Base-by-base conservation (phyloP, 2,329 filamentous ascomycete species). In the Colletotrichum spaethianum region DNA sequence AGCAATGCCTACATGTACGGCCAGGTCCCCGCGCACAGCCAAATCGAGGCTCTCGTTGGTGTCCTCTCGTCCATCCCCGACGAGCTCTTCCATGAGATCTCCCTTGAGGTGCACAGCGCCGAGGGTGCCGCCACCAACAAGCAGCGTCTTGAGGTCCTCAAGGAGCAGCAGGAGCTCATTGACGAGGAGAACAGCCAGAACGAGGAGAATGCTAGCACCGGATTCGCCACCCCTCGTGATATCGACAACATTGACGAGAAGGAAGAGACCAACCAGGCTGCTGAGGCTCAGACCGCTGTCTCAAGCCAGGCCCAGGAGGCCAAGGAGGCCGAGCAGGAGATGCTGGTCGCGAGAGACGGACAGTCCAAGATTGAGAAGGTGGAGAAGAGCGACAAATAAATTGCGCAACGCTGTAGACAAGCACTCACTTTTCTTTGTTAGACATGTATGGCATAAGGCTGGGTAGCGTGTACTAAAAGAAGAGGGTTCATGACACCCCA, bases 71-170 rank as follows among this genome's bases (percentile, higher is more conserved):
- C 93, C 73, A 98, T 99, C 74, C 96, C 96, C 3, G 96, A 99
- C 83, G 96, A 99, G 83, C 89, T 99, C 50, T 99, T 97, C 93
- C 96, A 99, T 87, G 96, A 99, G 86, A 98, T 99, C 75, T 96
- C 98, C 84, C 93, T 99, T 40, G 96, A 99, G 85, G 95, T 99
- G 12, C 94, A 98, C 88, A 97, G 93, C 73, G 95, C 96, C 60
- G 96, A 99, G 85, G 96, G 96, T 73, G 96, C 95, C 14, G 96
- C 96, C 31, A 99, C 96, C 75, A 99, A 99, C 90, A 98, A 97
- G 89, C 96, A 98, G 87, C 93, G 96, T 81, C 93, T 99, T 52
- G 96, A 99, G 86, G 96, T 99, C 20, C 89, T 99, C 80, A 97
- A 95, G 89, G 96, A 99, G 86, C 96, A 99, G 86, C 94, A 99